phyloP scores from a whole-genome alignment of 805 yeast species.

The Suhomyces emberorum region DNA sequence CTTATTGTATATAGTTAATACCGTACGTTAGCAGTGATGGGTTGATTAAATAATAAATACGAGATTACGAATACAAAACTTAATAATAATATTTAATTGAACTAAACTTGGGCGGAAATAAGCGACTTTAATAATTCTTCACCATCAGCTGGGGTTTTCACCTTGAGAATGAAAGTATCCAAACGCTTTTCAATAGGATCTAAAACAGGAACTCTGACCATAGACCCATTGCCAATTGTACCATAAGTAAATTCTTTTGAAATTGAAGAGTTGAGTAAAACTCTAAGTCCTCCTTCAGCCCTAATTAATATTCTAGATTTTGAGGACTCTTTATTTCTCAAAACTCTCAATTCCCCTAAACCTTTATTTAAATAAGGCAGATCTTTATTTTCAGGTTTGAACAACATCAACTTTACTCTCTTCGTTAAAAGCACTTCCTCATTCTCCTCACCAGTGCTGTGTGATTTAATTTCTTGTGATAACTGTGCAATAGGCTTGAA shows the following conservation, averaged over 20 bases:
- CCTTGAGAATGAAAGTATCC: constrained; percentile 67
- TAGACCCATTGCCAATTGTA: constrained; percentile 59
- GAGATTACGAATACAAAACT: too few species aligned
- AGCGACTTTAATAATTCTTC: constrained; percentile 45
- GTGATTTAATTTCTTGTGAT: constrained; percentile 45
- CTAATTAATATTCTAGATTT: constrained; percentile 75
- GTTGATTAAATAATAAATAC: too few species aligned
- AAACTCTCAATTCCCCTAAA: constrained; percentile 75
- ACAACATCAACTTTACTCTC: constrained; percentile 67
- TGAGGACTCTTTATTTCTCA: constrained; percentile 55
- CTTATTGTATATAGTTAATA: too few species aligned
- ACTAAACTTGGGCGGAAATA: too few species aligned
- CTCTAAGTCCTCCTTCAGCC: constrained; percentile 84
- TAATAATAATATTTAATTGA: too few species aligned
- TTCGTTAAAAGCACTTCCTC: constrained; percentile 64
- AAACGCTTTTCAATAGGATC: constrained; percentile 48
- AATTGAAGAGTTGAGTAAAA: constrained; percentile 66
- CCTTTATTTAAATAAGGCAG: constrained; percentile 63
- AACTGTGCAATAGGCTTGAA: constrained; percentile 38
- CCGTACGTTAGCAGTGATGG: too few species aligned
- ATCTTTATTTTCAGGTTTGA: constrained; percentile 47
- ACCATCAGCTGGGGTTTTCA: constrained; percentile 74
- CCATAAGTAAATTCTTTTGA: constrained; percentile 57
- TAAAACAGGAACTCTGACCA: constrained; percentile 65
- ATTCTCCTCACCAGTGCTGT: constrained; percentile 77